Evolutionary conservation across 2,329 filamentous ascomycete species (phyloP).

Genomic region (Calonectria hawksworthii): DNA sequence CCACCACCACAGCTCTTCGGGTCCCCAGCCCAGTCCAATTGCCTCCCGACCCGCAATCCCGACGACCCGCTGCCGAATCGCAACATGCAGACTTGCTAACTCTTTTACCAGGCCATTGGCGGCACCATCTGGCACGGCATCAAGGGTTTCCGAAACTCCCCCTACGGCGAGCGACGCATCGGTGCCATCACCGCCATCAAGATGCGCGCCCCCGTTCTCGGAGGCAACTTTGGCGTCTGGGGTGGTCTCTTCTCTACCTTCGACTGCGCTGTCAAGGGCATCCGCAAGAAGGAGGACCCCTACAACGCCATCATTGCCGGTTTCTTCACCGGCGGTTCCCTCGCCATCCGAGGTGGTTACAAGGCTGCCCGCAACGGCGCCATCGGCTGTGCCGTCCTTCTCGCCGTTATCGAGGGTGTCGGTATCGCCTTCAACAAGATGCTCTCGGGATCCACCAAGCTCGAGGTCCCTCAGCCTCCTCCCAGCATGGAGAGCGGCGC

Average conservation of each 20-base stretch:
- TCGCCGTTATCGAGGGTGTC: constrained; percentile 97
- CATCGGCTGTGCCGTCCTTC: constrained; percentile 93
- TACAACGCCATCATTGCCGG: constrained; percentile 98
- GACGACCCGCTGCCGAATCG: constrained; percentile 9
- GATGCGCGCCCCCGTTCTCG: constrained; percentile 93
- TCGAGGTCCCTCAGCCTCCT: constrained; percentile 70
- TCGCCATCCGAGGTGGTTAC: constrained; percentile 92
- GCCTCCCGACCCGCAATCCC: constrained; percentile 7
- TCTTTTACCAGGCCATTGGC: constrained; percentile 72
- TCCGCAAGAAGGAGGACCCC: constrained; percentile 96
- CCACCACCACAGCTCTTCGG: constrained; percentile 20
- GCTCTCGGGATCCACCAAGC: constrained; percentile 57
- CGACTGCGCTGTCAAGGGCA: constrained; percentile 95
- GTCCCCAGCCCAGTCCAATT: not conserved
- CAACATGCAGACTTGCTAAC: constrained; percentile 38
- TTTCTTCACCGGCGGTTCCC: constrained; percentile 93
- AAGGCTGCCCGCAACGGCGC: constrained; percentile 95
- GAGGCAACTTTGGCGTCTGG: constrained; percentile 99
- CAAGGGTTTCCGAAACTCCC: constrained; percentile 92
- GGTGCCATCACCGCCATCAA: constrained; percentile 98
- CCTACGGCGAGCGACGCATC: constrained; percentile 94
- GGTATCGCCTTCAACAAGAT: constrained; percentile 90
- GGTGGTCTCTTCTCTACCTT: constrained; percentile 96
- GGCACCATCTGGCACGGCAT: constrained; percentile 96
- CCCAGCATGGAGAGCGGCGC: constrained; percentile 46